phyloP scores from a whole-genome alignment of 257 asterid genomes.

The Rhazya stricta region DNA sequence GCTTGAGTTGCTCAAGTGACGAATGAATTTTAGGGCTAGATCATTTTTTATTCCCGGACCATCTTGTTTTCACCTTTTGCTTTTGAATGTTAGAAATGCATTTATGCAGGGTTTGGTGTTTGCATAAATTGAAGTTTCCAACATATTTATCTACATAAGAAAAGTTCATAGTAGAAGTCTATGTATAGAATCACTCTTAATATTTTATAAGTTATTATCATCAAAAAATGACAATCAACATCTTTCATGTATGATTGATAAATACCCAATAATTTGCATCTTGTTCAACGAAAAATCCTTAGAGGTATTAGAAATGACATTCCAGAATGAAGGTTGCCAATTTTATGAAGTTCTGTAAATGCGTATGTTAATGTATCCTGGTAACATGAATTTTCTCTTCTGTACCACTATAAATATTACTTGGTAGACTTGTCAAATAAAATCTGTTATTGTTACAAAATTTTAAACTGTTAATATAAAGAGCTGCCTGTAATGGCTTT shows the following conservation, averaged over 20 bases:
- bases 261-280: background rate
- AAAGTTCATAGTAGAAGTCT: background rate
- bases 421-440: background rate
- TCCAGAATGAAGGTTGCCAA: background rate
- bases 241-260: background rate
- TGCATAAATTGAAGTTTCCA: background rate
- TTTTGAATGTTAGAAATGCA: background rate
- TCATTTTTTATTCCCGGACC: background rate
- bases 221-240: no score
- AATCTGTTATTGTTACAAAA: background rate
- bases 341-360: background rate
- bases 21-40: background rate
- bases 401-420: background rate
- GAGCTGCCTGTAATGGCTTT: background rate
- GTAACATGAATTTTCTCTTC: background rate
- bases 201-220: no score
- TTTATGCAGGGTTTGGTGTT: background rate
- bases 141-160: background rate
- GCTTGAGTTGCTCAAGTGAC: background rate
- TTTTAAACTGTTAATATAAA: background rate
- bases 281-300: no score
- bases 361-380: background rate
- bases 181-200: background rate
- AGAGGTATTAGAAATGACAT: background rate
- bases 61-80: background rate